Evolutionary conservation across 768 basidiomycete species (phyloP).

Genomic region (Lactifluus volemus): DNA sequence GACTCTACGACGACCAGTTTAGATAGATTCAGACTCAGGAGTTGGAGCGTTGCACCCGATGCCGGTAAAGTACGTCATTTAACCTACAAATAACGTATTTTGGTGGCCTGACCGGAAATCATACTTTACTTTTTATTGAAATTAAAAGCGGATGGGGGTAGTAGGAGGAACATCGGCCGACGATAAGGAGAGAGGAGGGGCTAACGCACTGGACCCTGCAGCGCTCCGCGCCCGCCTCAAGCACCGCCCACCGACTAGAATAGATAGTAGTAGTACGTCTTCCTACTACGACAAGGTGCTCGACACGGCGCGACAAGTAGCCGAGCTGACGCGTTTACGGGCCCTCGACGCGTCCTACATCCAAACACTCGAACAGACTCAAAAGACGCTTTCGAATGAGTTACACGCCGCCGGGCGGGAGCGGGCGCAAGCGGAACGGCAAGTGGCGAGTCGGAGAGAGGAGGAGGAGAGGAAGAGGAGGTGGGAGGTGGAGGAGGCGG

Average conservation of each 20-base stretch:
- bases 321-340: constrained; percentile 2
- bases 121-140: no score
- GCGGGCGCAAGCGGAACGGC: background rate
- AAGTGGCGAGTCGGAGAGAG: background rate
- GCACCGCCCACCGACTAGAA: background rate
- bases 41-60: background rate
- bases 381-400: background rate
- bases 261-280: background rate
- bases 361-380: constrained; percentile 2
- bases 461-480: no score
- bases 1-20: background rate
- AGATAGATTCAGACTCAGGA: background rate
- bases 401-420: background rate
- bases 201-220: background rate
- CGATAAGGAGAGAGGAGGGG: no score
- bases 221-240: constrained; percentile 8
- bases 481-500: background rate
- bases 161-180: no score
- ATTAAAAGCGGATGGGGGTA: no score
- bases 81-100: no score
- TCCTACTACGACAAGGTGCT: constrained; percentile 1
- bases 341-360: constrained; percentile 6
- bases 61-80: background rate
- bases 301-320: constrained; percentile 6
- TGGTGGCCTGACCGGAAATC: no score